Conservation (phyloP, 441 rosid species). For the Arabidopsis hybrid region DNA sequence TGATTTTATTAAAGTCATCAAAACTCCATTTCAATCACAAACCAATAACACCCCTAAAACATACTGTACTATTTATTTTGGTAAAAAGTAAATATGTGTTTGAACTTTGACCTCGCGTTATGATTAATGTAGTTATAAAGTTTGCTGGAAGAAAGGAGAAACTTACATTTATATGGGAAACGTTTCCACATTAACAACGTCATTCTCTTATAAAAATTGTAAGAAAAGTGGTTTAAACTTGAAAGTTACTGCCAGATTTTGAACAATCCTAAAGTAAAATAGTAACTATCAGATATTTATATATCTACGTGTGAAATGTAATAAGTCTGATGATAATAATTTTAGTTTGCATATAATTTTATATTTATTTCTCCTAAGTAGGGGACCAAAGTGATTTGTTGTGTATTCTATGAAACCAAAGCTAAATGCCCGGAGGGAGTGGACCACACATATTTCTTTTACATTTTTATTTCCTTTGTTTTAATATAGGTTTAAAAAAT, state of each 20-base stretch:
- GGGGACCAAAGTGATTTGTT: slow-evolving; percentile 39
- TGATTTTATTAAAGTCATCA: too few species aligned
- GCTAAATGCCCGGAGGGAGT: slow-evolving; percentile 27
- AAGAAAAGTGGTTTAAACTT: not conserved
- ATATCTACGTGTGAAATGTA: not conserved
- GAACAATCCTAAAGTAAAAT: not conserved
- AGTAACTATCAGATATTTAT: slow-evolving; percentile 14
- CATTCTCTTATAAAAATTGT: not conserved
- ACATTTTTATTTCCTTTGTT: not conserved
- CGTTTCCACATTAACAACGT: not conserved
- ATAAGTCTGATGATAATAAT: slow-evolving; percentile 22
- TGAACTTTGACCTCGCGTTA: not conserved
- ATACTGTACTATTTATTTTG: too few species aligned
- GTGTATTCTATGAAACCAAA: slow-evolving; percentile 36
- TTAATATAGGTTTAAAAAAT: not conserved
- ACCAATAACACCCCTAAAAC: too few species aligned
- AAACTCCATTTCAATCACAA: too few species aligned
- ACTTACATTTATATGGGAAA: not conserved
- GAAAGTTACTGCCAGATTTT: too few species aligned
- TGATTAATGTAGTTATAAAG: not conserved
- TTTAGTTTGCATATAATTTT: slow-evolving; percentile 36
- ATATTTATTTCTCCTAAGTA: slow-evolving; percentile 35
- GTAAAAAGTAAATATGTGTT: not conserved
- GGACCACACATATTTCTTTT: slow-evolving; percentile 43
- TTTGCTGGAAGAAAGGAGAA: not conserved